A percentile compares a stretch with the other conserved stretches of the same genome.
Conservation (phyloP, 2,329 filamentous ascomycete genomes). For the Clarireedia monteithiana region DNA sequence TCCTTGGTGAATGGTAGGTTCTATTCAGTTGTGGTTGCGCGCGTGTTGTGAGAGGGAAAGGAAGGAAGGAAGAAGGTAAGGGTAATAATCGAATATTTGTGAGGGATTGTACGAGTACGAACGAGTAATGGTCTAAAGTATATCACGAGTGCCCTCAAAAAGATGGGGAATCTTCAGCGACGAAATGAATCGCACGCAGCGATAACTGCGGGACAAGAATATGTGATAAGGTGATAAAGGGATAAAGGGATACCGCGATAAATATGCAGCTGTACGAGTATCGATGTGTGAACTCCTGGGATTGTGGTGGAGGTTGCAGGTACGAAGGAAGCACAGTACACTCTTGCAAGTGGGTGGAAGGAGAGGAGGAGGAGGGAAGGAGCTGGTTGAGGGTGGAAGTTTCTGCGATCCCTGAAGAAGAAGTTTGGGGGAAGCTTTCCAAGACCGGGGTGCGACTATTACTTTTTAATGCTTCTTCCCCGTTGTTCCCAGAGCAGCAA, state of each 20-base stretch:
- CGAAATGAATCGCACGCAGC: neutral
- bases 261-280: neutral
- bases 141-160: too few species aligned
- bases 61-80: constrained; percentile 3
- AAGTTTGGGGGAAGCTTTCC: neutral
- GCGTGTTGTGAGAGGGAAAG: neutral
- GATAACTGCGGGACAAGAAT: neutral
- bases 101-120: too few species aligned
- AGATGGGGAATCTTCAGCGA: neutral
- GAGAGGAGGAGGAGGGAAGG: neutral
- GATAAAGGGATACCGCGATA: neutral
- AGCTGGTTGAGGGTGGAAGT: neutral
- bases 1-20: neutral
- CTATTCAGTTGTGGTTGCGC: neutral
- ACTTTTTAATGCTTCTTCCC: too few species aligned
- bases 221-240: neutral
- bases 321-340: neutral
- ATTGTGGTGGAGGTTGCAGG: neutral
- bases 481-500: too few species aligned
- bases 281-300: neutral
- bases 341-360: neutral
- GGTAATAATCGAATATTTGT: neutral
- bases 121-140: too few species aligned
- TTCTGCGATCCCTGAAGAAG: constrained; percentile 8
- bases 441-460: neutral